Percentiles rank a stretch among this genome's conserved stretches.
These are phyloP conservation scores for Debaryomyces sp. DNA, from an alignment of 1,139 yeast genomes.

Conservation along the genomic window DNA sequence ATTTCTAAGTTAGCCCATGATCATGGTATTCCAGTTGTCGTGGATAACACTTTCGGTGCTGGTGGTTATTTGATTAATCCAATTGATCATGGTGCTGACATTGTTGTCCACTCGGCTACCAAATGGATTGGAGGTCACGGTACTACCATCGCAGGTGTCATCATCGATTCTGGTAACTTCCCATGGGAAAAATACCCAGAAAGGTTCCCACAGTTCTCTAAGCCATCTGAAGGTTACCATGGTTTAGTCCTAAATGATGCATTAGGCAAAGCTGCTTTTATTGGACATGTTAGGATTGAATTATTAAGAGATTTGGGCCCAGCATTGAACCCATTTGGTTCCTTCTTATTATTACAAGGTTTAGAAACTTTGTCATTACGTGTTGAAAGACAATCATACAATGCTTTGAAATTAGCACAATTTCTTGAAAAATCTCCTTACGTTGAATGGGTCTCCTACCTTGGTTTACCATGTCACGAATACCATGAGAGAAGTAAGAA, in stretches of 20 bases:
- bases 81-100: constrained; percentile 86
- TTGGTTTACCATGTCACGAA: constrained; percentile 84
- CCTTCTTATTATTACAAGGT: constrained; percentile 87
- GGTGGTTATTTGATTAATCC: constrained; percentile 91
- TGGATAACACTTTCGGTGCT: constrained; percentile 97
- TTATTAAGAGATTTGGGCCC: constrained; percentile 93
- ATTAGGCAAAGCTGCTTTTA: constrained; percentile 77
- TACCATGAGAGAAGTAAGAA: constrained; percentile 82
- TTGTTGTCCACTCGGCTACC: constrained; percentile 87
- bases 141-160: constrained; percentile 90
- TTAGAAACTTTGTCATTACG: constrained; percentile 91
- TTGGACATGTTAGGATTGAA: constrained; percentile 82
- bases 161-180: constrained; percentile 89
- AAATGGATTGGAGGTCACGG: constrained; percentile 99
- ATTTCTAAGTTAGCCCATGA: constrained; percentile 80
- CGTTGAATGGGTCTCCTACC: constrained; percentile 88
- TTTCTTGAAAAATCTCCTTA: constrained; percentile 72
- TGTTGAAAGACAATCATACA: constrained; percentile 87
- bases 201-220: constrained; percentile 86
- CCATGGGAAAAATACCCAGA: constrained; percentile 87
- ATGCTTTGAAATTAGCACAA: constrained; percentile 80
- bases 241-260: constrained; percentile 83
- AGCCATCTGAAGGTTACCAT: constrained; percentile 93
- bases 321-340: constrained; percentile 81
- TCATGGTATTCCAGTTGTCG: constrained; percentile 88